phyloP scores from a whole-genome alignment of 73 alveolate species.

The Chromera velia region DNA sequence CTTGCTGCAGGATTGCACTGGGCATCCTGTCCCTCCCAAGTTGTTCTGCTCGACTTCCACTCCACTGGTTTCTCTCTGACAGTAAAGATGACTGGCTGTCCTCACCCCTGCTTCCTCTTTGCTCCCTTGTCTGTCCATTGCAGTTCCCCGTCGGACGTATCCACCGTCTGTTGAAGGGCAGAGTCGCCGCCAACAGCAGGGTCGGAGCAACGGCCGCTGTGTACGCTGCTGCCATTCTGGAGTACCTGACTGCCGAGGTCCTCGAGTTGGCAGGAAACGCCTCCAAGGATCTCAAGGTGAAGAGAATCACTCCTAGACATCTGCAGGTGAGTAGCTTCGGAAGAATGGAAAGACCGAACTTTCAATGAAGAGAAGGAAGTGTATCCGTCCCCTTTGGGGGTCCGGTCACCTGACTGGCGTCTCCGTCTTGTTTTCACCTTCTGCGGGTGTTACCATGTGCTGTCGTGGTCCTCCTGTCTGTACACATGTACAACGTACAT shows the following conservation, averaged over 20 bases:
- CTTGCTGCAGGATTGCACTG: conserved; percentile 48
- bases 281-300: conserved; percentile 77
- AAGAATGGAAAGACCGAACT: too few relatives aligned
- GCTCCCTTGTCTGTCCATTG: too few relatives aligned
- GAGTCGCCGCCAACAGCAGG: conserved; percentile 78
- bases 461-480: too few relatives aligned
- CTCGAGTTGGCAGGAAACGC: conserved; percentile 97
- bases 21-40: conserved; percentile 5
- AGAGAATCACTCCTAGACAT: conserved; percentile 34
- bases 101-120: background rate
- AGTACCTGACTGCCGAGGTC: conserved; percentile 95
- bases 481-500: too few relatives aligned
- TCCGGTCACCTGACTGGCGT: too few relatives aligned
- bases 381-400: too few relatives aligned
- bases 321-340: too few relatives aligned
- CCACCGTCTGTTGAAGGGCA: conserved; percentile 82
- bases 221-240: conserved; percentile 91
- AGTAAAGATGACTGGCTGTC: too few relatives aligned
- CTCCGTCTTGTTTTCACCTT: too few relatives aligned
- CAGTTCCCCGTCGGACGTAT: conserved; percentile 97
- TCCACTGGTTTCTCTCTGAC: too few relatives aligned
- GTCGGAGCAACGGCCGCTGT: conserved; percentile 98
- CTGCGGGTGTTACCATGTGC: too few relatives aligned
- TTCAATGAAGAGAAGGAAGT: too few relatives aligned
- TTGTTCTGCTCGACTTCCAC: background rate